These are phyloP conservation scores for Phytophthora agathidicida DNA, from an alignment of 352 stramenopile species.

Conservation along the genomic window DNA sequence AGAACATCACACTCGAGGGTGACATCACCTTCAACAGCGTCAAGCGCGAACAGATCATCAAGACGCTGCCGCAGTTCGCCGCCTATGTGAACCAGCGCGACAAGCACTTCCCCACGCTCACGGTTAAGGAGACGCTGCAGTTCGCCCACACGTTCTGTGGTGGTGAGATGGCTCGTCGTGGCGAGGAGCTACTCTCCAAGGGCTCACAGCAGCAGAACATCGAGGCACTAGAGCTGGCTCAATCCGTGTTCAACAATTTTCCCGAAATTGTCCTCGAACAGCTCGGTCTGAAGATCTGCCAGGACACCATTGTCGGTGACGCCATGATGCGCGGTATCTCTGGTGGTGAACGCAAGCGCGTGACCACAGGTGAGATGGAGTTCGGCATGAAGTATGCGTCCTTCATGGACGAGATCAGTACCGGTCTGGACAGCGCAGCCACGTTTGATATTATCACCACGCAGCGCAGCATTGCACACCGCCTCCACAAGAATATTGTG, in stretches of 20 bases:
- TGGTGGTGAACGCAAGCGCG: constrained; percentile 48
- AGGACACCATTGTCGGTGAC: constrained; percentile 69
- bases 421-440: constrained; percentile 84
- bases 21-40: constrained; percentile 47
- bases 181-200: constrained; percentile 14
- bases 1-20: constrained; percentile 47
- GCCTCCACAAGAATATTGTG: constrained; percentile 41
- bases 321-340: constrained; percentile 62
- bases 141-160: constrained; percentile 54
- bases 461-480: constrained; percentile 22
- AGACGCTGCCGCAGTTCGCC: constrained; percentile 44
- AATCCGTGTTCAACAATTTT: constrained; percentile 12
- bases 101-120: constrained; percentile 36
- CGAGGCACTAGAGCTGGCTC: constrained; percentile 8
- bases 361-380: constrained; percentile 73
- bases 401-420: constrained; percentile 93
- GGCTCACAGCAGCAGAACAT: constrained; percentile 10
- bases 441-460: constrained; percentile 41
- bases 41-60: constrained; percentile 27
- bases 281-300: constrained; percentile 38
- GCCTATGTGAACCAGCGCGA: constrained; percentile 44
- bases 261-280: constrained; percentile 25
- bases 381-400: constrained; percentile 68
- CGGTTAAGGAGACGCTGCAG: constrained; percentile 42
- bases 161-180: constrained; percentile 21